A percentile compares a stretch with the other conserved stretches of the same genome.
Conservation (phyloP, 2,329 filamentous ascomycete species). For the Chrysoporthe puriensis region DNA sequence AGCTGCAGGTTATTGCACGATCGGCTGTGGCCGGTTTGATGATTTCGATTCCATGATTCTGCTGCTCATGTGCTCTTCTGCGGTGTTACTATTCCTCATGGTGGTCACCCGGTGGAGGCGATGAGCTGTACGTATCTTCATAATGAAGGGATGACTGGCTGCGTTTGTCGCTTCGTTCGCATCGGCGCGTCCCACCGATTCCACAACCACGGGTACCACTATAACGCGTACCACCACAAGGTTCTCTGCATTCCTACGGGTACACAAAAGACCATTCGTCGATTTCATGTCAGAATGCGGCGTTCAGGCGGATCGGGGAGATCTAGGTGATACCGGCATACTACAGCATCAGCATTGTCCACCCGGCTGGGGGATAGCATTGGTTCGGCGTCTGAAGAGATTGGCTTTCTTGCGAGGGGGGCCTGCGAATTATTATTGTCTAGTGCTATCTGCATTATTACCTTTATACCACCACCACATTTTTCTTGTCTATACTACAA, state of each 20-base stretch:
- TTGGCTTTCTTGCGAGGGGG: neutral
- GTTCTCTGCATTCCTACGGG: neutral
- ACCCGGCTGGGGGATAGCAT: slow-evolving; percentile 3
- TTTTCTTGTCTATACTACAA: slow-evolving; percentile 5
- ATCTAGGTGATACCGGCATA: neutral
- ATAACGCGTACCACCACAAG: neutral
- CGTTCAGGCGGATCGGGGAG: slow-evolving; percentile 7
- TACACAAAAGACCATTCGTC: neutral
- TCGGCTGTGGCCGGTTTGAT: slow-evolving; percentile 26
- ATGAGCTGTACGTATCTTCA: neutral
- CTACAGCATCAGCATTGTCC: slow-evolving; percentile 4
- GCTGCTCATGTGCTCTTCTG: slow-evolving; percentile 21
- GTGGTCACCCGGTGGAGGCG: slow-evolving; percentile 13
- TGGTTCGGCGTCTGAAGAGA: slow-evolving; percentile 6
- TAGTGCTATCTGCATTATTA: neutral
- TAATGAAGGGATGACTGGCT: neutral
- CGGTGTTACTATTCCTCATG: slow-evolving; percentile 21
- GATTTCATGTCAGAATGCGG: slow-evolving; percentile 7
- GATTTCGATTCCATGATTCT: slow-evolving; percentile 26
- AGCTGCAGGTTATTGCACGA: slow-evolving; percentile 27
- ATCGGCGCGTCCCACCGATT: neutral
- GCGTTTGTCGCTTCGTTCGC: neutral
- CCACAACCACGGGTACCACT: neutral
- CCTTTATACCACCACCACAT: slow-evolving; percentile 1
- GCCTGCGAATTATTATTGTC: neutral